Evolutionary conservation across 257 asterid genomes (phyloP).

Genomic region (Lavandula angustifolia): DNA sequence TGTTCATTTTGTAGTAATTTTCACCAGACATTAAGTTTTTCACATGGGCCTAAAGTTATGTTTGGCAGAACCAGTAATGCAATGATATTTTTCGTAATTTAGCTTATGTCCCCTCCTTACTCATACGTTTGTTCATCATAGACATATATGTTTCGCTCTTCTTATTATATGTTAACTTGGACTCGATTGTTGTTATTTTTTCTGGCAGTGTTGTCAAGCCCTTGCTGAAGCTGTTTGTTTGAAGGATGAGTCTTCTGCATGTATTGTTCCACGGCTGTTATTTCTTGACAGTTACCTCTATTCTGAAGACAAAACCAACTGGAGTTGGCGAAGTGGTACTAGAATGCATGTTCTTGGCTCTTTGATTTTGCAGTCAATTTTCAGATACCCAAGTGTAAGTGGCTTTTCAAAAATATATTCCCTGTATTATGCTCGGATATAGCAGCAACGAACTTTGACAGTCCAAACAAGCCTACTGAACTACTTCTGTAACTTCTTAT

Average conservation of each 20-base stretch:
- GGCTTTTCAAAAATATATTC: constrained; percentile 23
- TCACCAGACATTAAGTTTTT: neutral
- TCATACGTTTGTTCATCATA: neutral
- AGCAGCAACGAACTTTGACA: constrained; percentile 1
- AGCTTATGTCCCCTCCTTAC: neutral
- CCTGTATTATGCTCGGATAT: constrained; percentile 10
- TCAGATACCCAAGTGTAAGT: constrained; percentile 75
- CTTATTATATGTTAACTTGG: constrained; percentile 22
- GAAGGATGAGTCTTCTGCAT: constrained; percentile 55
- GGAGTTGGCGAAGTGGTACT: constrained; percentile 78
- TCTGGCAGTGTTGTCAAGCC: constrained; percentile 82
- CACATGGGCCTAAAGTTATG: constrained; percentile 9
- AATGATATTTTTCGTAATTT: neutral
- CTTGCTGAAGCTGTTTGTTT: constrained; percentile 74
- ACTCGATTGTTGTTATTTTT: neutral
- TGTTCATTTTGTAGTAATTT: constrained; percentile 2
- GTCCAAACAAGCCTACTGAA: constrained; percentile 7
- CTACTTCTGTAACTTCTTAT: constrained; percentile 9
- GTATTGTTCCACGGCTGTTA: constrained; percentile 67
- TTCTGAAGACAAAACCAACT: constrained; percentile 59
- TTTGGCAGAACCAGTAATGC: too few species aligned
- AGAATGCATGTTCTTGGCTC: constrained; percentile 88
- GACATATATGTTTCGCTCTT: neutral
- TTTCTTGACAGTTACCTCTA: constrained; percentile 68
- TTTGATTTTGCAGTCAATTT: constrained; percentile 79